Evolutionary conservation across 2,329 filamentous ascomycete species (phyloP).

Genomic region (Epichloe gansuensis): DNA sequence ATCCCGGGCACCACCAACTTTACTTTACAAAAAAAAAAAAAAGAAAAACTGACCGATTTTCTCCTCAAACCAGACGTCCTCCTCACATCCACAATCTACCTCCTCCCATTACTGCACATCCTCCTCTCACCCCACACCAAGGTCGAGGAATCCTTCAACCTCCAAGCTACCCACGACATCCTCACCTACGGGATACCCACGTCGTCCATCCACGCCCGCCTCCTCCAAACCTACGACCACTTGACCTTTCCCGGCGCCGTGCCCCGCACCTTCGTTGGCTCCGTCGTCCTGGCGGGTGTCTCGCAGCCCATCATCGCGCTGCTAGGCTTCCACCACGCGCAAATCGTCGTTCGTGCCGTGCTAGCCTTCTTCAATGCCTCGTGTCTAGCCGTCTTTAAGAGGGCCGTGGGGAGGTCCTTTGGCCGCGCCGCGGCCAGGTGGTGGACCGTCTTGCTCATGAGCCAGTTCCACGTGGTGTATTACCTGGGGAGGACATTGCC

Average conservation of each 20-base stretch:
- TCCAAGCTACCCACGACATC: conserved; percentile 88
- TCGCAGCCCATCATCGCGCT: conserved; percentile 52
- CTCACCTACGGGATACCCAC: conserved; percentile 65
- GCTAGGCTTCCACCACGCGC: conserved; percentile 41
- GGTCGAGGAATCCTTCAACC: conserved; percentile 96
- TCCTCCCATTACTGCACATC: conserved; percentile 58
- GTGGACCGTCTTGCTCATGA: conserved; percentile 65
- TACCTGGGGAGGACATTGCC: conserved; percentile 86
- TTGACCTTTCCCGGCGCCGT: conserved; percentile 82
- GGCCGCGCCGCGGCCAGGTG: conserved; percentile 59
- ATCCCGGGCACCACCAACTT: neutral
- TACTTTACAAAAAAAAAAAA: neutral
- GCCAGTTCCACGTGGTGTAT: conserved; percentile 86
- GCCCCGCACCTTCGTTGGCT: conserved; percentile 78
- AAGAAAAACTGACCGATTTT: neutral
- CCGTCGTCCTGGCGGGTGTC: conserved; percentile 61
- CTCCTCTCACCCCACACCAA: conserved; percentile 78
- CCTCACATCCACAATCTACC: conserved; percentile 23
- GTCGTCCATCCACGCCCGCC: conserved; percentile 23
- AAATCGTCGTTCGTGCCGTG: conserved; percentile 56
- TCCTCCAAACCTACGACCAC: conserved; percentile 69
- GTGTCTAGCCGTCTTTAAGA: conserved; percentile 53
- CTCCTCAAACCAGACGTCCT: conserved; percentile 11
- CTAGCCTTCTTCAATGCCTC: conserved; percentile 65
- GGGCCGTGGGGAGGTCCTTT: conserved; percentile 51